Base-by-base conservation (phyloP, 2,329 filamentous ascomycete genomes). In the Simplicillium aogashimaense region DNA sequence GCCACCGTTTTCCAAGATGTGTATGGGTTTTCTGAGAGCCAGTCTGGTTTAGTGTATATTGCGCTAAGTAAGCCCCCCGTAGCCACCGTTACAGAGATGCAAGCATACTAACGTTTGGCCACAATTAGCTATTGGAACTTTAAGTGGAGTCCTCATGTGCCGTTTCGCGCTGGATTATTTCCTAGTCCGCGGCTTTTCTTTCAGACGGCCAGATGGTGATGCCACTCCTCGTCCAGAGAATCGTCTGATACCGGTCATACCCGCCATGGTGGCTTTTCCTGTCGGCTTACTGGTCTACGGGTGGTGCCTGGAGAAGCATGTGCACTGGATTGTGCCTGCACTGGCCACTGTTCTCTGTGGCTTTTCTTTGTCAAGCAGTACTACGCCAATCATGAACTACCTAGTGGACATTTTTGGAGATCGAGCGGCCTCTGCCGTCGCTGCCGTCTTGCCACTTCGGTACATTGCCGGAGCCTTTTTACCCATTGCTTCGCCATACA, bases 401-500 rank as follows among this genome's bases (percentile, higher is more conserved):
- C 15, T 32, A 12, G 30, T 32, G 13, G 30, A 32, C 30, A 15
- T 32, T 15, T 32, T 32, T 32, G 30, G 30, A 7, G 30, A 32
- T 32, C 30, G 30, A n/a, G 30, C 30, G 12, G 30, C 30, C 13
- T 32, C 30, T 32, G 30, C 30, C 15, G 15, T 32, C 12, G 30
- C 30, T n/a, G 30, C 30, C 30, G 30, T 32, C 13, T 32, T 32
- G 30, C 30, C 30, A 6, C 12, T 32, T 13, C 30, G 30, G 11
- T 32, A 32, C 15, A 15, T 32, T 12, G 30, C 30, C 12, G 30
- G 30, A 6, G 15, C 30, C 4, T 43, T 45, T 28, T 18, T 45
- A 6, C 43, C 43, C 7, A 29, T 45, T 20, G 37, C 43, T 7
- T 40, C 43, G 12, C 35, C 20, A 11, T 36, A 41, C 5, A 43